phyloP scores from a whole-genome alignment of 176 grass and related monocot genomes.

The Lolium rigidum region DNA sequence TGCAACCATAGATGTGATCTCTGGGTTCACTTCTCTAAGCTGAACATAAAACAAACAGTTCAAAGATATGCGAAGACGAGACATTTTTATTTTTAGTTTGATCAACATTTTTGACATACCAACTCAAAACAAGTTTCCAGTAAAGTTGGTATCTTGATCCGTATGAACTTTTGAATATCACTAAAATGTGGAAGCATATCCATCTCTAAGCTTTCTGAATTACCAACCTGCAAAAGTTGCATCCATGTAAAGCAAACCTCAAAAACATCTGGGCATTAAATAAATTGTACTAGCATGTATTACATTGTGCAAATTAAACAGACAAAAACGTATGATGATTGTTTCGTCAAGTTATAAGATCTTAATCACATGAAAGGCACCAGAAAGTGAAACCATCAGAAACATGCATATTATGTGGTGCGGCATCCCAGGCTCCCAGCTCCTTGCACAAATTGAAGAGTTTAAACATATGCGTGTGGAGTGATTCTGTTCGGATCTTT shows the following conservation, averaged over 20 bases:
- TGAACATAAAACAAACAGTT: slow-evolving; percentile 33
- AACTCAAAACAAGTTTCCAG: slow-evolving; percentile 57
- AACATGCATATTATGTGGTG: slow-evolving; percentile 3
- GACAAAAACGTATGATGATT: slow-evolving; percentile 2
- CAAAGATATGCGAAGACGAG: not conserved
- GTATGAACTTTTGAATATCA: slow-evolving; percentile 42
- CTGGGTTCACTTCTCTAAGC: slow-evolving; percentile 46
- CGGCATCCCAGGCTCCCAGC: not conserved
- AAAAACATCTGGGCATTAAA: slow-evolving; percentile 27
- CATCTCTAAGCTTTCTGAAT: slow-evolving; percentile 45
- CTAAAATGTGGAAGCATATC: slow-evolving; percentile 41
- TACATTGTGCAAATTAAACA: not conserved
- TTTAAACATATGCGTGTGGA: not conserved
- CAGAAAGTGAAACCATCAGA: not conserved
- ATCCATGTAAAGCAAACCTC: slow-evolving; percentile 27
- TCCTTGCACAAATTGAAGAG: not conserved
- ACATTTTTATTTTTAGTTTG: slow-evolving; percentile 7
- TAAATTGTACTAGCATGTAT: slow-evolving; percentile 14
- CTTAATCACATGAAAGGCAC: slow-evolving; percentile 34
- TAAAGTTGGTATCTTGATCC: slow-evolving; percentile 41
- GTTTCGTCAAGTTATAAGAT: slow-evolving; percentile 7
- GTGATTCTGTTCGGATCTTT: not conserved
- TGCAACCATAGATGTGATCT: slow-evolving; percentile 19
- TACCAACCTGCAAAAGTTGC: slow-evolving; percentile 47
- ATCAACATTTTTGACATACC: slow-evolving; percentile 44